Evolutionary conservation across 1,139 yeast genomes (phyloP).

Genomic region (Yamadazyma triangularis): DNA sequence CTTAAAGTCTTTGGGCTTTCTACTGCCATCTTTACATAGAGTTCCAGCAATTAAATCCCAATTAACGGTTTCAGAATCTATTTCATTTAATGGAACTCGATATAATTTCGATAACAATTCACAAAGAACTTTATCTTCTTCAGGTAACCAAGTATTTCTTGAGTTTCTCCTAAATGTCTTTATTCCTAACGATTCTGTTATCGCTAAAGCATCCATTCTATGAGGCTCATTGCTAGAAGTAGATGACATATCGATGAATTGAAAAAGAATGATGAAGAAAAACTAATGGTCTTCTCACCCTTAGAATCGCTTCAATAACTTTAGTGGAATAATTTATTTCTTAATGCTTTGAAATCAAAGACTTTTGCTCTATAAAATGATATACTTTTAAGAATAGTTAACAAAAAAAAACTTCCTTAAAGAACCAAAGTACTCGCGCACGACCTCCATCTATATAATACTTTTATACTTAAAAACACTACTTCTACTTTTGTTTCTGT

Average conservation of each 20-base stretch:
- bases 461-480: no score
- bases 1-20: conserved; percentile 67
- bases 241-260: no score
- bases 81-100: conserved; percentile 16
- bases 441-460: neutral
- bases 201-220: conserved; percentile 65
- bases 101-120: conserved; percentile 26
- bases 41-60: conserved; percentile 67
- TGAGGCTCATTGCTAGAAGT: no score
- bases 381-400: no score
- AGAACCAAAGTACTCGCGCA: neutral
- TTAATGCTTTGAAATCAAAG: no score
- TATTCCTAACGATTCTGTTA: conserved; percentile 72
- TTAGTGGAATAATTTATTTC: no score
- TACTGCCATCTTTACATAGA: conserved; percentile 26
- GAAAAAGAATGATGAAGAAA: no score
- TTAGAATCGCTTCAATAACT: no score
- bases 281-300: no score
- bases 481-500: conserved; percentile 6
- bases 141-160: conserved; percentile 64
- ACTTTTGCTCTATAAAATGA: no score
- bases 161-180: conserved; percentile 63
- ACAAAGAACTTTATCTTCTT: conserved; percentile 52
- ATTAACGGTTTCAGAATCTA: conserved; percentile 37
- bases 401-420: neutral